Evolutionary conservation across 1,284 basidiomycete species (phyloP).

Genomic region (Lentinula novae-zelandiae): DNA sequence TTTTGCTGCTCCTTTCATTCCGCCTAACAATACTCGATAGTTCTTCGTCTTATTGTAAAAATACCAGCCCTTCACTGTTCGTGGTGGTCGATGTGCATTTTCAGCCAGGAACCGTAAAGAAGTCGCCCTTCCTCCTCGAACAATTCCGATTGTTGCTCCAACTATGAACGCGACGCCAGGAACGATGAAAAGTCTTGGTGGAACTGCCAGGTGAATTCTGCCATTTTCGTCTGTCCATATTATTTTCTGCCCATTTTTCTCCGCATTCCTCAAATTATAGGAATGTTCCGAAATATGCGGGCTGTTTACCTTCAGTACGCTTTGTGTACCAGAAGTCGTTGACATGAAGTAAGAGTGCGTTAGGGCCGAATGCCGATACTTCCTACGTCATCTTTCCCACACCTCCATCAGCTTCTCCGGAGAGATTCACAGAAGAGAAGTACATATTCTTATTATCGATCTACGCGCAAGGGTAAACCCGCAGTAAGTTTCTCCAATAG

Average conservation of each 20-base stretch:
- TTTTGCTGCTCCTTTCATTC: conserved; percentile 59
- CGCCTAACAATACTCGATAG: conserved; percentile 74
- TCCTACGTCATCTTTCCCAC: background rate
- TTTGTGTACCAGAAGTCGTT: background rate
- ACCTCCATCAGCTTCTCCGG: background rate
- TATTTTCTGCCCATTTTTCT: background rate
- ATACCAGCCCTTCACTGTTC: conserved; percentile 84
- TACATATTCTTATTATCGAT: too few species aligned
- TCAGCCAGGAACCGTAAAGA: conserved; percentile 56
- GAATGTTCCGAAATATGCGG: background rate
- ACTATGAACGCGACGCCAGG: conserved; percentile 54
- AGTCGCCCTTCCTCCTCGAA: conserved; percentile 66
- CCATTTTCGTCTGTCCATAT: background rate
- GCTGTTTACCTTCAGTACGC: background rate
- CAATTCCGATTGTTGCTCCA: conserved; percentile 64
- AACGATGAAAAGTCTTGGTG: conserved; percentile 29
- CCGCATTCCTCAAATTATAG: background rate
- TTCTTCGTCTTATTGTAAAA: conserved; percentile 93
- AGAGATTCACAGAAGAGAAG: too few species aligned
- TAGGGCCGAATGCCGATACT: background rate
- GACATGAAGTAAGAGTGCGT: background rate
- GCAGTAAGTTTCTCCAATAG: too few species aligned
- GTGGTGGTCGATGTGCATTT: conserved; percentile 74
- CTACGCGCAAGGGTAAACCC: too few species aligned
- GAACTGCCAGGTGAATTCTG: conserved; percentile 7